These are phyloP conservation scores for Ophiocordyceps robertsii DNA, from an alignment of 2,329 filamentous ascomycete species.

Conservation along the genomic window DNA sequence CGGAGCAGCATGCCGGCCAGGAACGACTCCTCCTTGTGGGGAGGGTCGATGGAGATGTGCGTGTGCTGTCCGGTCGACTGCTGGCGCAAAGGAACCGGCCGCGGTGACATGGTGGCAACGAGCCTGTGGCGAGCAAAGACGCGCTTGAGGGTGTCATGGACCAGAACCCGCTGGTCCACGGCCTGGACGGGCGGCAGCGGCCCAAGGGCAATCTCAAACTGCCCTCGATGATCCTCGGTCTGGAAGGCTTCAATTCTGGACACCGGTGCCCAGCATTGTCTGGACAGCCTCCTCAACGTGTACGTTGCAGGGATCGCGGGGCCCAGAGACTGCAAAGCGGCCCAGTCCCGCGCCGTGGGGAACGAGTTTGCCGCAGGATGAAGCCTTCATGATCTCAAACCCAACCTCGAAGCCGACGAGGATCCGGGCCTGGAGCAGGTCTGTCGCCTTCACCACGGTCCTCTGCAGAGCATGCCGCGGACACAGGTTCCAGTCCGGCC, in stretches of 20 bases:
- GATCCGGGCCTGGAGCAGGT: neutral
- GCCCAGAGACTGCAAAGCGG: neutral
- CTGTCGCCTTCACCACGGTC: neutral
- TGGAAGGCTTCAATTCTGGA: slow-evolving; percentile 2
- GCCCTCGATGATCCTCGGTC: slow-evolving; percentile 2
- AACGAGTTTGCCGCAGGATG: neutral
- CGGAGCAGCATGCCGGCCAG: neutral
- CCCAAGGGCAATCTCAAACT: slow-evolving; percentile 4
- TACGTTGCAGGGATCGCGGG: slow-evolving; percentile 1
- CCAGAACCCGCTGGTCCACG: slow-evolving; percentile 3
- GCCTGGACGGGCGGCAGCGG: slow-evolving; percentile 2
- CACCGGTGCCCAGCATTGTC: slow-evolving; percentile 1
- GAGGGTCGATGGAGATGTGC: neutral
- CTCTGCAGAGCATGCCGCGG: neutral
- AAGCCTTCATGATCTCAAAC: neutral
- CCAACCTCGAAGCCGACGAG: neutral
- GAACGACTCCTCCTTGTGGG: neutral
- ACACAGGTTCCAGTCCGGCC: neutral
- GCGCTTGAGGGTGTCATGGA: slow-evolving; percentile 3
- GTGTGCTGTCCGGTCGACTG: neutral
- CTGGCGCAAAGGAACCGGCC: neutral
- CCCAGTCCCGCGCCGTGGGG: neutral
- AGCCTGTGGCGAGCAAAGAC: slow-evolving; percentile 1
- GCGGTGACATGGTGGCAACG: slow-evolving; percentile 1
- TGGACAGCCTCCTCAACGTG: slow-evolving; percentile 2